Percentiles rank a stretch among this genome's conserved stretches.
These are phyloP conservation scores for Gracilariopsis chorda DNA, from an alignment of 23 red algal species.

Conservation along the genomic window DNA sequence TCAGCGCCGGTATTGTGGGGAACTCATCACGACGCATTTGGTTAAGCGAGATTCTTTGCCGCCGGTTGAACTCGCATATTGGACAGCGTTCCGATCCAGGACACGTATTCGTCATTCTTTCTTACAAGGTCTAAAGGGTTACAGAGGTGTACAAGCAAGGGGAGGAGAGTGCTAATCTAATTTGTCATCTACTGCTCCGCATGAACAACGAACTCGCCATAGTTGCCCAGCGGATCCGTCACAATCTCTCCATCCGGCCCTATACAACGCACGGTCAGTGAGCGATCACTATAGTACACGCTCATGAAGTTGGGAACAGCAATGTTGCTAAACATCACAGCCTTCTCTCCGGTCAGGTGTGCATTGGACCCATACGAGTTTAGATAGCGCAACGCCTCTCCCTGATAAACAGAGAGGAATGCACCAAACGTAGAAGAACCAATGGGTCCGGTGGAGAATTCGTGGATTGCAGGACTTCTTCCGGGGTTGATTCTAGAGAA, in stretches of 20 bases:
- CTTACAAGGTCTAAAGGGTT: too few relatives aligned
- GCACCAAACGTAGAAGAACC: not conserved
- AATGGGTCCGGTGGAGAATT: not conserved
- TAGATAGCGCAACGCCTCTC: not conserved
- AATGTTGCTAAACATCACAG: not conserved
- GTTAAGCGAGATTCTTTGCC: too few relatives aligned
- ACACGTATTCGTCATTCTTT: too few relatives aligned
- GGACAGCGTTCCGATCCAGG: too few relatives aligned
- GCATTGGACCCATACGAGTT: not conserved
- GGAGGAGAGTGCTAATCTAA: too few relatives aligned
- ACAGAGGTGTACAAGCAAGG: too few relatives aligned
- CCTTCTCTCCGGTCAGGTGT: not conserved
- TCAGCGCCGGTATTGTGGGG: not conserved
- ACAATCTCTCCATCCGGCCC: not conserved
- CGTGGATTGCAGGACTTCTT: not conserved
- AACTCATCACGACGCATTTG: too few relatives aligned
- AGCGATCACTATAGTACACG: not conserved
- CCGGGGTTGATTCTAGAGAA: not conserved
- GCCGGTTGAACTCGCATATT: too few relatives aligned
- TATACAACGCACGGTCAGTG: not conserved
- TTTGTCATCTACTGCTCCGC: too few relatives aligned
- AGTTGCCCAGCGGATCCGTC: not conserved
- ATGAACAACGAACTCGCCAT: not conserved
- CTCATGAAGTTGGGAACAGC: not conserved
- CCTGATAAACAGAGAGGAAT: not conserved